Evolutionary conservation across 2,329 filamentous ascomycete species (phyloP).

Genomic region (Pseudogymnoascus sp.): DNA sequence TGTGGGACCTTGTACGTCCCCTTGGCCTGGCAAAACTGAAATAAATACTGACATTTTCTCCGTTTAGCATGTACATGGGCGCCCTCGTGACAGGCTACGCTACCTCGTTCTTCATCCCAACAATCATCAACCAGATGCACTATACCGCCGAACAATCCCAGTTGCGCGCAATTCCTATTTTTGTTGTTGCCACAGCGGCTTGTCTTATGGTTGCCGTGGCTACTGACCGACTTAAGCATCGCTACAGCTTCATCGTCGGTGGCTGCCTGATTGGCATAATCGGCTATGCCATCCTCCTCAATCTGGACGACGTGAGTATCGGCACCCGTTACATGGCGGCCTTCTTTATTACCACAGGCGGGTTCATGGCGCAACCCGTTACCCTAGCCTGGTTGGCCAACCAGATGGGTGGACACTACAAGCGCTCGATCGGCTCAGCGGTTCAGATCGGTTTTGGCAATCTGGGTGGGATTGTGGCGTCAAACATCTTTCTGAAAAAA

Average conservation of each 20-base stretch:
- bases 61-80: slow-evolving; percentile 23
- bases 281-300: slow-evolving; percentile 32
- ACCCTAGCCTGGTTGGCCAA: slow-evolving; percentile 43
- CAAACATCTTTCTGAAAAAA: slow-evolving; percentile 30
- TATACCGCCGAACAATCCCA: slow-evolving; percentile 31
- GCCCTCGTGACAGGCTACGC: slow-evolving; percentile 29
- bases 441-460: slow-evolving; percentile 45
- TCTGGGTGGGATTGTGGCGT: slow-evolving; percentile 32
- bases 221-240: slow-evolving; percentile 30
- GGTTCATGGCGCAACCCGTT: slow-evolving; percentile 30
- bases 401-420: slow-evolving; percentile 46
- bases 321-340: slow-evolving; percentile 31
- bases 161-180: slow-evolving; percentile 33
- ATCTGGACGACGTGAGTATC: slow-evolving; percentile 39
- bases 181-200: slow-evolving; percentile 27
- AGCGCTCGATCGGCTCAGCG: slow-evolving; percentile 41
- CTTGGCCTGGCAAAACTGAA: not conserved
- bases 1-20: slow-evolving; percentile 23
- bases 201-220: slow-evolving; percentile 28
- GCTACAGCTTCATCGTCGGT: slow-evolving; percentile 31
- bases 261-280: slow-evolving; percentile 25
- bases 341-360: slow-evolving; percentile 32
- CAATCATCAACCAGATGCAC: slow-evolving; percentile 35
- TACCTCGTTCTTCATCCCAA: slow-evolving; percentile 35
- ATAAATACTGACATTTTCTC: not conserved